Evolutionary conservation across 2,329 filamentous ascomycete genomes (phyloP), one percentile per base, ranked within the genome.

Genomic region (Mycocentrospora acerina): DNA sequence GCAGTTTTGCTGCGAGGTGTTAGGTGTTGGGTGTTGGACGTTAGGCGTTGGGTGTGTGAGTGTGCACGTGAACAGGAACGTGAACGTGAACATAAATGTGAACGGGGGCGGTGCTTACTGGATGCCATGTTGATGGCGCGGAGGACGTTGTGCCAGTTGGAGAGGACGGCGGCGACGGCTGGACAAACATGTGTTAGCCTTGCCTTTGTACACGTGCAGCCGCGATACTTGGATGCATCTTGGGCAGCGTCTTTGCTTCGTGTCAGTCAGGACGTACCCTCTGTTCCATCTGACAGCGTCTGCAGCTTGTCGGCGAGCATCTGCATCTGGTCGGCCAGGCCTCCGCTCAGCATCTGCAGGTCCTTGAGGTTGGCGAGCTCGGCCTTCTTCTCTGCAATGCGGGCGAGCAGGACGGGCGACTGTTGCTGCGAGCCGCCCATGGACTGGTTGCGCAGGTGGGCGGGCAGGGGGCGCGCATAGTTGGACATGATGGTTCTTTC

Each of bases 131-230:
- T 86, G 59, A 94, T 90, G 28, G 87, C 87, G 50, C 85, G 78
- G 44, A 94, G 76, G 49, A 94, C 88, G 55, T 88, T 90, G 66
- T 90, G 85, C 88, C 88, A 94, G 65, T 93, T 94, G 36, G 84
- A 80, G 62, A 94, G 74, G 15, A 94, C 88, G n/a, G 84, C 79
- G 26, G 88, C 88, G 57, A 94, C 88, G 44, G 86, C 87, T 89
- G 37, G 49, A 34, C 37, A 32, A 32, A 25, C 37, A 62, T 39
- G 48, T 37, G 44, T 63, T 48, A 61, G 48, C 44, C 38, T 17
- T 26, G 37, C 19, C 17, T 31, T 16, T 12, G n/a, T 14, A 27
- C 24, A 31, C 13, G 29, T 7, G 11, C 34, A 35, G 27, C 24
- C 38, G 37, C 29, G 34, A 27, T 28, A 6, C 19, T 22, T 22